A percentile compares a stretch with the other conserved stretches of the same genome.
Evolutionary conservation across 2,329 filamentous ascomycete species (phyloP).

Genomic region (Gnomoniopsis sp.): DNA sequence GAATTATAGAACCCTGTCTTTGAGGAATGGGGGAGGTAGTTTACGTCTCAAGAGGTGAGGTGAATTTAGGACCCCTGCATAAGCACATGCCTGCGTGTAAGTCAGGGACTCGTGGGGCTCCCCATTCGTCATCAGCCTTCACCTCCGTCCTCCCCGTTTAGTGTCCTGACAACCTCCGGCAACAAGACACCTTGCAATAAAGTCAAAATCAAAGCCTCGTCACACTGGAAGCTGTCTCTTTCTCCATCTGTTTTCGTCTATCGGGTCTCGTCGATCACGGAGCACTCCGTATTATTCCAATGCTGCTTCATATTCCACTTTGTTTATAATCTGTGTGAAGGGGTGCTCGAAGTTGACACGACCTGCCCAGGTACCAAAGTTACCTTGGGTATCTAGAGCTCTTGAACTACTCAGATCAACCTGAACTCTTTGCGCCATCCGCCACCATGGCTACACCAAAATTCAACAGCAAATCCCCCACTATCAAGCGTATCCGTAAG

Average conservation of each 20-base stretch:
- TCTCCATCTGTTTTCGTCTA: not conserved
- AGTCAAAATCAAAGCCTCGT: not conserved
- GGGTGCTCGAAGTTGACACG: not conserved
- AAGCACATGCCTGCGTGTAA: conserved; percentile 10
- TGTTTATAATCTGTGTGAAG: not conserved
- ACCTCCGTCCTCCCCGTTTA: not conserved
- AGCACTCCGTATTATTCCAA: not conserved
- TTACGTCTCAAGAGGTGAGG: not conserved
- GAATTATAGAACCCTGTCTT: too few relatives aligned
- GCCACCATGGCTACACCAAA: conserved; percentile 39
- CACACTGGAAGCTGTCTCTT: not conserved
- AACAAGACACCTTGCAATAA: conserved; percentile 20
- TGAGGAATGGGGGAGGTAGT: too few relatives aligned
- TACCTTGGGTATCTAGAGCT: not conserved
- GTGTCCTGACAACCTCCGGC: not conserved
- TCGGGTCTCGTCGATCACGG: not conserved
- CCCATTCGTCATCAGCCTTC: conserved; percentile 16
- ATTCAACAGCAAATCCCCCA: conserved; percentile 75
- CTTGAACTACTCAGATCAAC: not conserved
- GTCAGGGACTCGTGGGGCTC: not conserved
- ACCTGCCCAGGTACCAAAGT: not conserved
- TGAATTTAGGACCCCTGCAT: not conserved
- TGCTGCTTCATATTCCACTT: not conserved
- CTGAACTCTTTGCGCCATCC: not conserved
- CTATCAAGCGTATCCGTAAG: conserved; percentile 79